Evolutionary conservation across 768 basidiomycete species (phyloP), one percentile per base, ranked within the genome.

Genomic region (Lactarius evosmus): DNA sequence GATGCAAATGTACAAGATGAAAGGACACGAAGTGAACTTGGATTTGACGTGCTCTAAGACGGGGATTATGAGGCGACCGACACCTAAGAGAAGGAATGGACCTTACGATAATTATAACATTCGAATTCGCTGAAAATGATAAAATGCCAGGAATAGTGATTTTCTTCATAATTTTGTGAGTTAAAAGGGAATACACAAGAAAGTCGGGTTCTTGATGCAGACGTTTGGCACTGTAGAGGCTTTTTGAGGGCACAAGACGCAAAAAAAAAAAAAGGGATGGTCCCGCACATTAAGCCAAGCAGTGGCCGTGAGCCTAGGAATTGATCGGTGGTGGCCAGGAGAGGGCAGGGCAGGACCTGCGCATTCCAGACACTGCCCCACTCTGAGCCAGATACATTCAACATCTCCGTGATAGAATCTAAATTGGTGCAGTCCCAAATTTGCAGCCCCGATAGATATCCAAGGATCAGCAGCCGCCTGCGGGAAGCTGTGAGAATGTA

Each of bases 351-450:
- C 11, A 87, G 71, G 14, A 83, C 73, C 33, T 72, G 76, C 40
- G 80, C 82, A 63, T 76, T 76, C 44, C 72, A 69, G 56, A 75
- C 65, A 41, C 67, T 65, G 8, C 75, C 75, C 78, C 74, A 79
- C 12, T 71, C 69, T 32, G 73, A 44, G 60, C 70, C 75, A 9
- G 75, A 67, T 36, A 88, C 62, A 63, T 87, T 83, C 62, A 89
- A 71, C 3, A 87, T 65, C 67, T 88, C 86, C 2, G 74, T 72
- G 7, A 85, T 77, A 1, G 79, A 68, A 60, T 75, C 81, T 9
- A 88, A 72, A 63, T 82, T 77, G 14, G 81, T 77, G 67, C 82
- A 83, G 67, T 87, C 85, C 85, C 86, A 88, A 22, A 86, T 76
- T 69, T 86, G 82, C 44, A 88, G 69, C 6, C 83, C 81, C 16